Evolutionary conservation across 2,329 filamentous ascomycete species (phyloP).

Genomic region (Trichoderma harzianum): DNA sequence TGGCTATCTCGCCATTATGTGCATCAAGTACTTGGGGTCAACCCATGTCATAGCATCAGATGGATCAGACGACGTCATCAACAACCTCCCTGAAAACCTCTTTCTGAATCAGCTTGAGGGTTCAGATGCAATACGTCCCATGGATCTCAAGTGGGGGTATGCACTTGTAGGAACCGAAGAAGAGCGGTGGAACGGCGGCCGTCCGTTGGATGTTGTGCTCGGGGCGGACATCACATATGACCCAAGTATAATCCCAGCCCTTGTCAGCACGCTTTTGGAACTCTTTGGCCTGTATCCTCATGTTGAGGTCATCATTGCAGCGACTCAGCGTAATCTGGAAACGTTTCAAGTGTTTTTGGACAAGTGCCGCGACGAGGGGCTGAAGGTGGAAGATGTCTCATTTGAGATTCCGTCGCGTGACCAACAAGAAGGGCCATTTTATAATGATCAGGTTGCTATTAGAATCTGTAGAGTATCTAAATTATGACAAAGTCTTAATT

Average conservation of each 20-base stretch:
- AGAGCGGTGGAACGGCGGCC: constrained; percentile 46
- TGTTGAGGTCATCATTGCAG: constrained; percentile 62
- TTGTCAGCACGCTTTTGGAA: constrained; percentile 62
- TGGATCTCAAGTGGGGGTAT: constrained; percentile 63
- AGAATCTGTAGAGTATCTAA: constrained; percentile 43
- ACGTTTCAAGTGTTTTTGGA: constrained; percentile 65
- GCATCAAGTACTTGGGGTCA: constrained; percentile 62
- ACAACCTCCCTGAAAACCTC: constrained; percentile 63
- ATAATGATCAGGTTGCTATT: constrained; percentile 57
- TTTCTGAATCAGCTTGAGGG: constrained; percentile 64
- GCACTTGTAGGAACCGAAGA: constrained; percentile 57
- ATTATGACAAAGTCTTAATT: constrained; percentile 1
- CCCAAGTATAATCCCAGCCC: constrained; percentile 55
- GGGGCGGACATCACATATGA: constrained; percentile 82
- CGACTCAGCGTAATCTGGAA: constrained; percentile 65
- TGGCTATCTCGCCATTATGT: constrained; percentile 70
- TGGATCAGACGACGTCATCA: constrained; percentile 69
- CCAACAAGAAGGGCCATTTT: constrained; percentile 61
- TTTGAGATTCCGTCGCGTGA: constrained; percentile 39
- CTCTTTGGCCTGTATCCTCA: constrained; percentile 56
- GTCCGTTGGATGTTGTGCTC: constrained; percentile 59
- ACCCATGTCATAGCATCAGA: constrained; percentile 66
- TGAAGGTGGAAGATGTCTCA: constrained; percentile 41
- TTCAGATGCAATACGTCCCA: constrained; percentile 42
- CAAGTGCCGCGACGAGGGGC: constrained; percentile 50